These are phyloP conservation scores for Lachancea dasiensis DNA, from an alignment of 805 yeast species.

Conservation along the genomic window DNA sequence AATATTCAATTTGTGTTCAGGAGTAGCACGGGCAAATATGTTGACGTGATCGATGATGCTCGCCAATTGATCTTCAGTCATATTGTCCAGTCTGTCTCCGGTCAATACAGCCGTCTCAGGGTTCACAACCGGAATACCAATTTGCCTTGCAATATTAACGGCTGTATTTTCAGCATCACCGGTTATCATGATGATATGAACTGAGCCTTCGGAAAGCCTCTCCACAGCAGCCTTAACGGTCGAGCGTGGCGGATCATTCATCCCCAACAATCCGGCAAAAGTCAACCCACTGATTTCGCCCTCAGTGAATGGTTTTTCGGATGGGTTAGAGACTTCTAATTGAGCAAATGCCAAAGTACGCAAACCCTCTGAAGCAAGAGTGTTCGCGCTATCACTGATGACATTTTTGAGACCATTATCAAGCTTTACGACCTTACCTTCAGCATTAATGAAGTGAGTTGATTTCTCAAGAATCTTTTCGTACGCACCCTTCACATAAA, in stretches of 20 bases:
- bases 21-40: slow-evolving; percentile 91
- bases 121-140: slow-evolving; percentile 77
- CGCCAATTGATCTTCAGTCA: slow-evolving; percentile 68
- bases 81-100: slow-evolving; percentile 74
- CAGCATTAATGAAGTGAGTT: slow-evolving; percentile 49
- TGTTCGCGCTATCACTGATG: slow-evolving; percentile 53
- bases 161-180: slow-evolving; percentile 92
- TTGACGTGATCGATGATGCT: slow-evolving; percentile 75
- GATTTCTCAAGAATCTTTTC: slow-evolving; percentile 65
- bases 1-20: slow-evolving; percentile 86
- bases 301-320: slow-evolving; percentile 24
- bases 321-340: slow-evolving; percentile 33
- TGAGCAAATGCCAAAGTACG: slow-evolving; percentile 80
- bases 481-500: slow-evolving; percentile 85
- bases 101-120: slow-evolving; percentile 65
- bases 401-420: slow-evolving; percentile 42
- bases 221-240: slow-evolving; percentile 72
- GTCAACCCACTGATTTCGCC: slow-evolving; percentile 52
- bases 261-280: slow-evolving; percentile 85
- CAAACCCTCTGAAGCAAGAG: slow-evolving; percentile 75
- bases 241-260: slow-evolving; percentile 97
- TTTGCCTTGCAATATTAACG: slow-evolving; percentile 72
- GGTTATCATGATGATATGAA: slow-evolving; percentile 96
- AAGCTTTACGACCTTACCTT: slow-evolving; percentile 55
- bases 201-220: slow-evolving; percentile 82